Conservation (phyloP, 1,139 yeast genomes). For the Blastobotrys persicus region DNA sequence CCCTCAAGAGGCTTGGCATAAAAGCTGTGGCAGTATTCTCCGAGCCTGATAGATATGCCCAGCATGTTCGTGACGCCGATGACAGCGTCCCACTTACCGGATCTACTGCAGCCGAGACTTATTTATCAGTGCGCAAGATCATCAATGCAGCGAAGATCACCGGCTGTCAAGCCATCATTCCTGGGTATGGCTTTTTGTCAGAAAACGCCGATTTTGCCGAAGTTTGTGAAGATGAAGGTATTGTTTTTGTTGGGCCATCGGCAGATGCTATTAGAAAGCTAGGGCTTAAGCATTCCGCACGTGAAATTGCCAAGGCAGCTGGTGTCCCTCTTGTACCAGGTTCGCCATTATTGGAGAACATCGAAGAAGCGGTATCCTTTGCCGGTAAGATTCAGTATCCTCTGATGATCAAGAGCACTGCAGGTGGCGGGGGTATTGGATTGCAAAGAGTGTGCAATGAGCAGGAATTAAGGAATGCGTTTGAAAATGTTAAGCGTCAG, state of each 20-base stretch:
- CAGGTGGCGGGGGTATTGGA: constrained; percentile 99
- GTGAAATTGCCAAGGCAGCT: constrained; percentile 85
- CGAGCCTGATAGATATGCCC: constrained; percentile 83
- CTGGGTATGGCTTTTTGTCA: constrained; percentile 95
- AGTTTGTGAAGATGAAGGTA: constrained; percentile 74
- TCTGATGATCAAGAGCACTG: constrained; percentile 93
- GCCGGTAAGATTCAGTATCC: constrained; percentile 87
- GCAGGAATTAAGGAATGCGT: constrained; percentile 75
- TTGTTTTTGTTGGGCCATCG: constrained; percentile 91
- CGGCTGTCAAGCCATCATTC: constrained; percentile 88
- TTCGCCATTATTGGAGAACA: constrained; percentile 68
- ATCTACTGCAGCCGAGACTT: constrained; percentile 82
- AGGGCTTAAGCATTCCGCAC: constrained; percentile 93
- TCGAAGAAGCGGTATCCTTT: constrained; percentile 69
- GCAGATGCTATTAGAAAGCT: constrained; percentile 88
- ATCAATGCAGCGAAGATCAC: constrained; percentile 78
- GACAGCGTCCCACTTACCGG: constrained; percentile 78
- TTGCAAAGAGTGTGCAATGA: constrained; percentile 85
- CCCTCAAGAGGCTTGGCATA: constrained; percentile 76
- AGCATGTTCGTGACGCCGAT: constrained; percentile 82
- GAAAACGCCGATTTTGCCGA: constrained; percentile 97
- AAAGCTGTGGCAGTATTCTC: constrained; percentile 85
- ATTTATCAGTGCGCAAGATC: constrained; percentile 79
- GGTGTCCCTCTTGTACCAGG: constrained; percentile 96
- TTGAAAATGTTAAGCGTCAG: constrained; percentile 88